These are phyloP conservation scores for Penicillium occitanis DNA, from an alignment of 2,329 filamentous ascomycete genomes.

Conservation along the genomic window DNA sequence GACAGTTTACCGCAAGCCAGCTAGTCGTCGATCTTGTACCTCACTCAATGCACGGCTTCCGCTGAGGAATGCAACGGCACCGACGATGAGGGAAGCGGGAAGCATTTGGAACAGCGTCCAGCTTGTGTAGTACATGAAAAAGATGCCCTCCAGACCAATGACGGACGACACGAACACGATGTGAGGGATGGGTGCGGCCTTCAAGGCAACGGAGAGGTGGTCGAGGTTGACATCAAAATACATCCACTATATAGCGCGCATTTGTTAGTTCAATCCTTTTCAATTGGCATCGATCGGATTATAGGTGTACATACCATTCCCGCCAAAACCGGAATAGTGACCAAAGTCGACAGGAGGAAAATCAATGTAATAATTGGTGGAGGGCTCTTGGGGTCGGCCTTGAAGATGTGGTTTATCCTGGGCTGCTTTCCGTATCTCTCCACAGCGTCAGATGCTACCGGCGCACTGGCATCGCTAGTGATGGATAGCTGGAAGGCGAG, in stretches of 20 bases:
- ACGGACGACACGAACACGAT: constrained; percentile 83
- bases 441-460: constrained; percentile 63
- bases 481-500: constrained; percentile 73
- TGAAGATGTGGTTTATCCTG: constrained; percentile 92
- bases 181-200: constrained; percentile 76
- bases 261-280: constrained; percentile 21
- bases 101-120: constrained; percentile 93
- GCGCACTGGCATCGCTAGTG: constrained; percentile 60
- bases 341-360: constrained; percentile 72
- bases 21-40: constrained; percentile 82
- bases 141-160: constrained; percentile 81
- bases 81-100: constrained; percentile 68
- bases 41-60: constrained; percentile 88
- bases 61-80: constrained; percentile 74
- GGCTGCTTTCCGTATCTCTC: constrained; percentile 79
- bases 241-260: constrained; percentile 62
- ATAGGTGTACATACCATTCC: constrained; percentile 55
- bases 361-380: constrained; percentile 75
- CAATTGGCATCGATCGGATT: too few species aligned
- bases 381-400: constrained; percentile 73
- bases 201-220: constrained; percentile 73
- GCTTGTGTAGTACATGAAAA: constrained; percentile 88
- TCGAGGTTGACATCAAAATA: constrained; percentile 77
- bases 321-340: constrained; percentile 71
- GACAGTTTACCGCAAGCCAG: constrained; percentile 60